Base-by-base conservation (phyloP, 257 asterid species). In the Solanum paucissectum region DNA sequence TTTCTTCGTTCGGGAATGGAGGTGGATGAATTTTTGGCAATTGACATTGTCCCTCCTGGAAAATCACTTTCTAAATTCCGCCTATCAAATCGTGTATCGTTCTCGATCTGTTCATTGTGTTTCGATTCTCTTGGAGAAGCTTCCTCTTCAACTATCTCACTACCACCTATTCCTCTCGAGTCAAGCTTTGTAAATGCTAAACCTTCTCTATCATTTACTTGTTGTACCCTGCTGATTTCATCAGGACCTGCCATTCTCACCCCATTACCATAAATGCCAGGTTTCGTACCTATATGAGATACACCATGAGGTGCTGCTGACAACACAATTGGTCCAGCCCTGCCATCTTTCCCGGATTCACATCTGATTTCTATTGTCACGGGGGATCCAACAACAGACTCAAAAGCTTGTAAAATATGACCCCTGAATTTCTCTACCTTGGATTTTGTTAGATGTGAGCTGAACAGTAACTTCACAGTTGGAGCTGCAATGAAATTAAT, bases 351-450 rank as follows among this genome's bases (percentile, higher is more conserved):
- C 83, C 92, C 90, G 10, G 98, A 86, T 89, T 95, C 98, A 36
- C 93, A 91, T 91, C 95, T 91, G 86, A 97, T 95, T 90, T 97
- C 99, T 42, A 97, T 89, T 4, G 95, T 93, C 89, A 97, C 96
- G 3, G 97, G 96, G 69, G 96, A 93, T 84, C 93, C 91, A 85
- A 97, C 96, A 90, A 95, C 98, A 0, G 94, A 90, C 91, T 96
- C 99, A 83, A 97, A 97, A 77, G 98, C 99, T 91, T 93, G 98
- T 89, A 94, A 88, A 84, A 97, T 93, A 91, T 95, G 95, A 46
- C 90, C 62, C 90, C 94, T 90, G 52, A 92, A 94, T 88, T 92
- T 95, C 89, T 97, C 99, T 0, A 97, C 98, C 89, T 96, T 94
- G 27, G 98, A 93, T 91, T 92, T 95, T 7, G 94, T 86, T 86